phyloP scores from a whole-genome alignment of 257 asterid species.

The Lycium barbarum region DNA sequence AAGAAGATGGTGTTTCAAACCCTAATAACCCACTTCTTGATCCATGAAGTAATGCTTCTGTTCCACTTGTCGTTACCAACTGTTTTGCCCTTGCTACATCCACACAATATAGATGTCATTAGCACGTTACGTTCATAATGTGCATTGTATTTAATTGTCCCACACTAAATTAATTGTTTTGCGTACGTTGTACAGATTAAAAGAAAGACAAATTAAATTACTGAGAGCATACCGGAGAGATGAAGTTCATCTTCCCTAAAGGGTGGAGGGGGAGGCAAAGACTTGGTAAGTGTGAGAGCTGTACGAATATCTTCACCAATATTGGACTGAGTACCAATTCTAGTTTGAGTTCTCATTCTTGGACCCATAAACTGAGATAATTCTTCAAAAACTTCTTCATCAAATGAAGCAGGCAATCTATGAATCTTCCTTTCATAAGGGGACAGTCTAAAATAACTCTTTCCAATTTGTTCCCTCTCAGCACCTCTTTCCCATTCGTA shows the following conservation, averaged over 20 bases:
- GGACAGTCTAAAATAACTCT: constrained; percentile 54
- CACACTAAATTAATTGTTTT: neutral
- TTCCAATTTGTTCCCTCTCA: constrained; percentile 51
- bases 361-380: constrained; percentile 57
- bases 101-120: neutral
- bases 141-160: too few species aligned
- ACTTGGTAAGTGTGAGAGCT: constrained; percentile 11
- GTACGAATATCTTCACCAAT: constrained; percentile 36
- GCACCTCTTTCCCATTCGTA: constrained; percentile 62
- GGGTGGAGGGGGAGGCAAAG: constrained; percentile 44
- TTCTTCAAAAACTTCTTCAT: constrained; percentile 60
- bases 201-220: neutral
- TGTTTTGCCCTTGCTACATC: constrained; percentile 44
- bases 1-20: constrained; percentile 35
- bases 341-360: constrained; percentile 44
- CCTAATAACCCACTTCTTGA: constrained; percentile 42
- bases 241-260: constrained; percentile 41
- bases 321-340: constrained; percentile 9
- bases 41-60: constrained; percentile 41
- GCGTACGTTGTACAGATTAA: neutral
- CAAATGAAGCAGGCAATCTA: constrained; percentile 62
- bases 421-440: constrained; percentile 57
- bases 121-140: neutral
- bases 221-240: constrained; percentile 33
- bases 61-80: constrained; percentile 36